These are phyloP conservation scores for Phytophthora pisi DNA, from an alignment of 352 stramenopile species.

Conservation along the genomic window DNA sequence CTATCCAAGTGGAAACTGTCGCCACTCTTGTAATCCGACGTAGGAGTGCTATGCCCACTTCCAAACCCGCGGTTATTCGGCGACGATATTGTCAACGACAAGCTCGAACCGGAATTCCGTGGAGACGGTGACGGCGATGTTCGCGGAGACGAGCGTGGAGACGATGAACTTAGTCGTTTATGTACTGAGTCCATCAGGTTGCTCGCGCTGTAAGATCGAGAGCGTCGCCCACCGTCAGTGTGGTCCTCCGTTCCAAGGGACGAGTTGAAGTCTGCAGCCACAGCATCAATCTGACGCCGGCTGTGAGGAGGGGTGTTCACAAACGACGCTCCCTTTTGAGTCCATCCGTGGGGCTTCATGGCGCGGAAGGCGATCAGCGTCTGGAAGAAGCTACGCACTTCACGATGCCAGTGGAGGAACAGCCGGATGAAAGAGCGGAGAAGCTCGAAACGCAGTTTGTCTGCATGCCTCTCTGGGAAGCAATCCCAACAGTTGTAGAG, in stretches of 20 bases:
- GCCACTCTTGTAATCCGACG: slow-evolving; percentile 59
- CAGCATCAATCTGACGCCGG: slow-evolving; percentile 86
- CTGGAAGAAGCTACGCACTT: slow-evolving; percentile 89
- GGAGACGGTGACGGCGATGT: slow-evolving; percentile 67
- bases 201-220: slow-evolving; percentile 82
- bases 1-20: slow-evolving; percentile 63
- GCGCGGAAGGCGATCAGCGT: slow-evolving; percentile 85
- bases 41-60: slow-evolving; percentile 72
- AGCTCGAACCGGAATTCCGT: slow-evolving; percentile 39
- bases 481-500: slow-evolving; percentile 92
- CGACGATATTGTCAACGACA: slow-evolving; percentile 82
- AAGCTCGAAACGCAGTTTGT: slow-evolving; percentile 86
- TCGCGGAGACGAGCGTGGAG: slow-evolving; percentile 65
- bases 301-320: slow-evolving; percentile 89
- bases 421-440: slow-evolving; percentile 78
- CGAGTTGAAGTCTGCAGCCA: slow-evolving; percentile 86
- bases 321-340: slow-evolving; percentile 82
- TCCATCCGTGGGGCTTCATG: slow-evolving; percentile 89
- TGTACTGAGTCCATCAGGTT: slow-evolving; percentile 85
- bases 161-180: slow-evolving; percentile 79
- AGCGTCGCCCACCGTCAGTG: slow-evolving; percentile 54
- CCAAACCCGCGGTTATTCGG: slow-evolving; percentile 67
- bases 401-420: slow-evolving; percentile 89
- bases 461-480: slow-evolving; percentile 86
- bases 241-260: slow-evolving; percentile 76